Percentiles rank a stretch among this genome's conserved stretches.
Conservation (phyloP, 805 yeast species). For the Saturnispora galanensis region DNA sequence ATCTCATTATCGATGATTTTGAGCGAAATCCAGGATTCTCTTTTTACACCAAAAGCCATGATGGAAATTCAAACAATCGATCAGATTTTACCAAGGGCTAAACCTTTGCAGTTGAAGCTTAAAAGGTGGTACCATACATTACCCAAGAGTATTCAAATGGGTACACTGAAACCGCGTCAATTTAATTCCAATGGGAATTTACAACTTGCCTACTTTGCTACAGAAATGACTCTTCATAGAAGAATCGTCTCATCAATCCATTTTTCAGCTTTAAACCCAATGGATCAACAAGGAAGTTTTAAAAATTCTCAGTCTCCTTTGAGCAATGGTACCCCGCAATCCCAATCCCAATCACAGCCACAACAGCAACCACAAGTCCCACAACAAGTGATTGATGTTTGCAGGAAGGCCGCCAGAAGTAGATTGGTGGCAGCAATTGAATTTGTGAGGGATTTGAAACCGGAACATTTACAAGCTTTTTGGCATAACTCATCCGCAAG, state of each 20-base stretch:
- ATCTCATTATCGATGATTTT: conserved; percentile 59
- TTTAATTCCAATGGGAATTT: conserved; percentile 68
- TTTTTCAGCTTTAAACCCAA: conserved; percentile 10
- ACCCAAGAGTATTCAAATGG: conserved; percentile 58
- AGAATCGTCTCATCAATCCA: conserved; percentile 54
- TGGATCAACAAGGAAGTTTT: not conserved
- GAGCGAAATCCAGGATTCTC: conserved; percentile 60
- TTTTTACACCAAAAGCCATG: conserved; percentile 64
- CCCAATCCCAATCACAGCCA: not conserved
- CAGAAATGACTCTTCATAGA: conserved; percentile 80
- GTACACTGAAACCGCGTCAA: conserved; percentile 45
- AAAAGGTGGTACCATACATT: conserved; percentile 71
- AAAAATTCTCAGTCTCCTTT: conserved; percentile 2
- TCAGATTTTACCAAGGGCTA: conserved; percentile 63
- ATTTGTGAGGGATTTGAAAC: conserved; percentile 62
- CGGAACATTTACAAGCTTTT: conserved; percentile 78
- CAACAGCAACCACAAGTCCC: conserved; percentile 25
- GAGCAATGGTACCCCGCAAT: conserved; percentile 2
- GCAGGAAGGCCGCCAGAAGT: conserved; percentile 79
- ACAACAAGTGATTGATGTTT: conserved; percentile 49
- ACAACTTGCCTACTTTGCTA: conserved; percentile 79
- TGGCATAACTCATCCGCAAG: conserved; percentile 82
- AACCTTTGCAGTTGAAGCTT: conserved; percentile 64
- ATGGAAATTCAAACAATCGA: conserved; percentile 48
- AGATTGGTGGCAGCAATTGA: conserved; percentile 75